These are phyloP conservation scores for Marsdenia floribunda DNA, from an alignment of 257 asterid genomes.

Conservation along the genomic window DNA sequence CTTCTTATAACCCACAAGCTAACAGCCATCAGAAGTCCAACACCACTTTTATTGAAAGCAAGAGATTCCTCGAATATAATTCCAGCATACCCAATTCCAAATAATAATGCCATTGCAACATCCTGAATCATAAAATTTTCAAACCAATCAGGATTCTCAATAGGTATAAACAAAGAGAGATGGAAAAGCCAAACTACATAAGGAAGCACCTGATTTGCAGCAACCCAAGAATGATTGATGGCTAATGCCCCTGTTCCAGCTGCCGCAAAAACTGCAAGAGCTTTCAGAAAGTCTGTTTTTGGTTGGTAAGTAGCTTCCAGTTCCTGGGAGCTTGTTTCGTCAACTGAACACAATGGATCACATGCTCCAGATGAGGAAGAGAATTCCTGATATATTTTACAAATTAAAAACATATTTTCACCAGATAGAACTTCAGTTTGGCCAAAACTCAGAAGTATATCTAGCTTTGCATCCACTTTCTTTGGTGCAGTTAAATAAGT, in stretches of 20 bases:
- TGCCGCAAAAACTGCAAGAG: slow-evolving; percentile 73
- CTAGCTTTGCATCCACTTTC: not conserved
- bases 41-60: slow-evolving; percentile 96
- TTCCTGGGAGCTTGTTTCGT: slow-evolving; percentile 73
- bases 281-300: slow-evolving; percentile 82
- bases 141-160: slow-evolving; percentile 11
- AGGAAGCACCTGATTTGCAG: slow-evolving; percentile 74
- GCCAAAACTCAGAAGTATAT: not conserved
- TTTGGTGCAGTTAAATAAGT: not conserved
- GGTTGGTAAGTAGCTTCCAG: slow-evolving; percentile 64
- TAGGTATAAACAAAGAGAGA: slow-evolving; percentile 4
- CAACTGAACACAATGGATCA: slow-evolving; percentile 93
- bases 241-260: slow-evolving; percentile 87
- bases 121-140: slow-evolving; percentile 46
- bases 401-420: not conserved
- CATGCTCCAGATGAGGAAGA: slow-evolving; percentile 58
- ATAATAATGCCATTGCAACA: slow-evolving; percentile 80
- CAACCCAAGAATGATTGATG: slow-evolving; percentile 94
- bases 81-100: slow-evolving; percentile 91
- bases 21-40: slow-evolving; percentile 96
- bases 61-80: slow-evolving; percentile 94
- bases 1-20: slow-evolving; percentile 90
- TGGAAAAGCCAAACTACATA: slow-evolving; percentile 13
- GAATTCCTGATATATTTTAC: slow-evolving; percentile 30
- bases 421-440: not conserved